Conservation (phyloP, 2,329 filamentous ascomycete species). For the Trichoderma breve region DNA sequence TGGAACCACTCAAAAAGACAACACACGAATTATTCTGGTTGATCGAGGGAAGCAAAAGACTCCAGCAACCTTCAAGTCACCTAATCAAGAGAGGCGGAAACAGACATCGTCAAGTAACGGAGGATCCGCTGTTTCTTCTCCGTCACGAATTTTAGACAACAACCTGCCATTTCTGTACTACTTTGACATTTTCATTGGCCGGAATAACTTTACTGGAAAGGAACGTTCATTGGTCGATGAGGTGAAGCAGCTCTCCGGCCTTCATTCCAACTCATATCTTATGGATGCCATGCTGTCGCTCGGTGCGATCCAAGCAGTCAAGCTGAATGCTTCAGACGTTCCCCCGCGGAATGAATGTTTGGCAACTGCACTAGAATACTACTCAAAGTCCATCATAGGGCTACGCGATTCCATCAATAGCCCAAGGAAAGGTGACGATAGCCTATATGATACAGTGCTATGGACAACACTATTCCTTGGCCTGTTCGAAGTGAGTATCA, state of each 20-base stretch:
- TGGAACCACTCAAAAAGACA: not conserved
- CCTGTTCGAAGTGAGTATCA: conserved; percentile 33
- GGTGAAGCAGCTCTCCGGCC: conserved; percentile 24
- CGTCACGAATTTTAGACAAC: conserved; percentile 22
- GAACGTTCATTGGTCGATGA: conserved; percentile 23
- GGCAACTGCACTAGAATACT: conserved; percentile 26
- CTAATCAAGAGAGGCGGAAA: not conserved
- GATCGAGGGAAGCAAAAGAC: conserved; percentile 23
- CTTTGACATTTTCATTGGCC: conserved; percentile 31
- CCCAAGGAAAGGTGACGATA: not conserved
- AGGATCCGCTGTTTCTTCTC: not conserved
- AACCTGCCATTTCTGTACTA: conserved; percentile 28
- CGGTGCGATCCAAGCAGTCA: conserved; percentile 33
- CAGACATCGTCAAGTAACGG: not conserved
- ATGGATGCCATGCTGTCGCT: conserved; percentile 32
- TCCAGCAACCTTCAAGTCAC: not conserved
- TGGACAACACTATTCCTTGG: conserved; percentile 38
- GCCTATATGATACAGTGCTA: conserved; percentile 24
- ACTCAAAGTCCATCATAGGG: conserved; percentile 28
- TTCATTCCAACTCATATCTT: conserved; percentile 23
- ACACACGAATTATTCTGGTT: conserved; percentile 25
- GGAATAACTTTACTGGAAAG: conserved; percentile 30
- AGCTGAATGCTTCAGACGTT: conserved; percentile 18
- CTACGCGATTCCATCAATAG: conserved; percentile 25
- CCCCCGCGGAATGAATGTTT: not conserved